A percentile compares a stretch with the other conserved stretches of the same genome.
These are phyloP conservation scores for Linanthus parryae DNA, from an alignment of 148 eudicot genomes.

Conservation along the genomic window DNA sequence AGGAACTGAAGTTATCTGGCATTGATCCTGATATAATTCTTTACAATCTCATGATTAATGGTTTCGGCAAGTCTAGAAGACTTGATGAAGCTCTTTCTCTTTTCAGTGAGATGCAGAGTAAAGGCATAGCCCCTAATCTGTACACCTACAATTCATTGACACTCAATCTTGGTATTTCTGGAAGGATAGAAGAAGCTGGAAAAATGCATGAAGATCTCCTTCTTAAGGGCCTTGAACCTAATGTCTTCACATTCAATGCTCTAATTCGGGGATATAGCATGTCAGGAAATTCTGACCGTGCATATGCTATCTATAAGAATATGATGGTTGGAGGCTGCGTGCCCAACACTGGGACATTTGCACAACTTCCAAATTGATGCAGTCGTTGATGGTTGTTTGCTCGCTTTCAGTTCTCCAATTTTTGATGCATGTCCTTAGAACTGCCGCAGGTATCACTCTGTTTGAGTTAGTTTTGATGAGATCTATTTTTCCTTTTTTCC, in stretches of 20 bases:
- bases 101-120: conserved; percentile 54
- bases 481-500: no score
- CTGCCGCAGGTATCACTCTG: no score
- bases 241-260: conserved; percentile 83
- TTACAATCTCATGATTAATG: conserved; percentile 84
- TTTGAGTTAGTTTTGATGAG: no score
- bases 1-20: conserved; percentile 57
- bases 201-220: conserved; percentile 65
- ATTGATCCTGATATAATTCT: conserved; percentile 82
- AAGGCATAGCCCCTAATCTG: conserved; percentile 62
- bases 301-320: conserved; percentile 77
- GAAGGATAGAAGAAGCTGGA: conserved; percentile 69
- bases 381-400: conserved; percentile 2
- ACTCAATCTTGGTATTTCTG: conserved; percentile 65
- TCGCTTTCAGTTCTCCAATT: no score
- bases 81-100: conserved; percentile 57
- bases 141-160: conserved; percentile 78
- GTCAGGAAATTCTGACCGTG: conserved; percentile 67
- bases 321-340: conserved; percentile 94
- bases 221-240: conserved; percentile 69
- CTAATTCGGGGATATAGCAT: conserved; percentile 80
- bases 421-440: no score
- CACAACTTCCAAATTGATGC: conserved; percentile 80
- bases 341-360: conserved; percentile 77
- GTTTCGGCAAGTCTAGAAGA: conserved; percentile 65